Conservation (phyloP, 495 filamentous ascomycete genomes). For the Penicillium psychrofluorescens region DNA sequence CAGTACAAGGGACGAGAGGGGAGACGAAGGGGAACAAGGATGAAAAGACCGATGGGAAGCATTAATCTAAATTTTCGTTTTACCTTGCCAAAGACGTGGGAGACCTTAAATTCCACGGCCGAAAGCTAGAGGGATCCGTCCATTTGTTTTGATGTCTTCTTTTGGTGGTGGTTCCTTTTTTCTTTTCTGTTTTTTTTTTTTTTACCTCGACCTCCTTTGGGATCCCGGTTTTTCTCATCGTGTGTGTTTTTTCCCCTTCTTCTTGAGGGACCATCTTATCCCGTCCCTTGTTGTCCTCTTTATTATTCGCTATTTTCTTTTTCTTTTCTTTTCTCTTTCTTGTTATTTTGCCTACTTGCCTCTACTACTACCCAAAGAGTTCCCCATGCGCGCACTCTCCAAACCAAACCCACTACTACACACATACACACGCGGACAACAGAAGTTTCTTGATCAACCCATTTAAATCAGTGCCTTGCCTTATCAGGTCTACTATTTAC, state of each 20-base stretch:
- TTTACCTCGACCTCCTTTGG: conserved; percentile 1
- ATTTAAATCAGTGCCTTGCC: conserved; percentile 27
- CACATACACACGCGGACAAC: conserved; percentile 21
- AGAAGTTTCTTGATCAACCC: conserved; percentile 5
- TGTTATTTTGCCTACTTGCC: conserved; percentile 21
- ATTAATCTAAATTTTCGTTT: conserved; percentile 3
- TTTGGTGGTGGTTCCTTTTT: conserved; percentile 6
- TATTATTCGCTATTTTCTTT: conserved; percentile 1
- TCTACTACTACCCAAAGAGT: conserved; percentile 26
- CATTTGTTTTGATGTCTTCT: conserved; percentile 1
- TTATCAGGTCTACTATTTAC: conserved; percentile 21
- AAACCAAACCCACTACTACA: conserved; percentile 12
- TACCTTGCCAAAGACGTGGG: conserved; percentile 1
- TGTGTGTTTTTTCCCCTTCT: conserved; percentile 3
- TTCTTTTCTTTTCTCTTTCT: conserved; percentile 21
- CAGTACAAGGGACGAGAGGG: conserved; percentile 9
- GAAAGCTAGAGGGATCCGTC: not conserved
- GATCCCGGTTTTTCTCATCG: conserved; percentile 1
- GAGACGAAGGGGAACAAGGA: not conserved
- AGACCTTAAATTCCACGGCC: too few relatives aligned
- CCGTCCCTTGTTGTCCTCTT: conserved; percentile 3
- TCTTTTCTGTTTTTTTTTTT: conserved; percentile 5
- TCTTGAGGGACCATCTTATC: not conserved
- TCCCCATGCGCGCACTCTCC: conserved; percentile 26
- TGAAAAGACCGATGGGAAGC: conserved; percentile 1